These are phyloP conservation scores for Lyophyllum semitale DNA, from an alignment of 768 basidiomycete species.

Conservation along the genomic window DNA sequence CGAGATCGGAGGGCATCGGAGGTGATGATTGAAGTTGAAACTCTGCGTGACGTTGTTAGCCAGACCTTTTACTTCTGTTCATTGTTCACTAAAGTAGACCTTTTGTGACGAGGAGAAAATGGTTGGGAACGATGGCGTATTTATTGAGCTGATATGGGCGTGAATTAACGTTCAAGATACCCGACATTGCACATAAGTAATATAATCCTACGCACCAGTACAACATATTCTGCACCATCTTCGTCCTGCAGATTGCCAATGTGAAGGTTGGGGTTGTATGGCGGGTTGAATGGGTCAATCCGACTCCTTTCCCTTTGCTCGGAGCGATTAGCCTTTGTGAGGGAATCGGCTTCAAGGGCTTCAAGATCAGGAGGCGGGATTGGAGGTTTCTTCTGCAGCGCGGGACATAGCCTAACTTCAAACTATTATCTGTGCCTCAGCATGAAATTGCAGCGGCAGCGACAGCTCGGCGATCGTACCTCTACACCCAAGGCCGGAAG, in stretches of 20 bases:
- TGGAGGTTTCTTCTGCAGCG: slow-evolving; percentile 75
- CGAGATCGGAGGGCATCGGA: slow-evolving; percentile 75
- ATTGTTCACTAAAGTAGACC: slow-evolving; percentile 55
- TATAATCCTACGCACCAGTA: slow-evolving; percentile 55
- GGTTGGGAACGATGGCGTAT: slow-evolving; percentile 79
- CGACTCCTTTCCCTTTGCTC: slow-evolving; percentile 30
- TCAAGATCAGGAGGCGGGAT: slow-evolving; percentile 45
- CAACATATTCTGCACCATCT: slow-evolving; percentile 60
- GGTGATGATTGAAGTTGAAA: slow-evolving; percentile 80
- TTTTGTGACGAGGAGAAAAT: slow-evolving; percentile 88
- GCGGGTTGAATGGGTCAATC: slow-evolving; percentile 81
- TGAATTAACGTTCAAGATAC: not conserved
- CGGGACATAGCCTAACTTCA: slow-evolving; percentile 83
- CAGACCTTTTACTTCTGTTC: not conserved
- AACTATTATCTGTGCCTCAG: slow-evolving; percentile 51
- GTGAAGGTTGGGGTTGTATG: slow-evolving; percentile 75
- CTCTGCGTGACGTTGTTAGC: slow-evolving; percentile 40
- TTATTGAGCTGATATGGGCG: slow-evolving; percentile 70
- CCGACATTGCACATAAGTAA: not conserved
- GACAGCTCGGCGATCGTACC: slow-evolving; percentile 35
- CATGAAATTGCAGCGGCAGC: not conserved
- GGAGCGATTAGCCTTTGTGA: slow-evolving; percentile 24
- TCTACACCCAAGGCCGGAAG: slow-evolving; percentile 65
- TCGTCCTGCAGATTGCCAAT: slow-evolving; percentile 76
- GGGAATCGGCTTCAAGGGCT: slow-evolving; percentile 26